A percentile compares a stretch with the other conserved stretches of the same genome.
These are phyloP conservation scores for Verticillium nonalfalfae DNA, from an alignment of 2,329 filamentous ascomycete genomes.

Conservation along the genomic window DNA sequence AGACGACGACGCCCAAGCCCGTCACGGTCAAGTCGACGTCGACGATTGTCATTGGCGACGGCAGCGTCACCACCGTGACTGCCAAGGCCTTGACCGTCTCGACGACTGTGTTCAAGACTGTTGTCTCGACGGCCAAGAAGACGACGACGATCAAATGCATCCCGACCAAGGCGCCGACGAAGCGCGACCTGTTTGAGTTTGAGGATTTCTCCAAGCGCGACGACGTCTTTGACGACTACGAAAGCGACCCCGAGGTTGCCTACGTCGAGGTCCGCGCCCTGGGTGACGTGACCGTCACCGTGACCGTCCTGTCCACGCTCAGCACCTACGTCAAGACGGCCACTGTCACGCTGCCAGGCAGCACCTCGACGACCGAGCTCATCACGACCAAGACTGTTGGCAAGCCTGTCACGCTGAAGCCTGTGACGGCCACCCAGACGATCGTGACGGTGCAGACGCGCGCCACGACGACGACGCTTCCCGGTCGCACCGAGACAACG, in stretches of 20 bases:
- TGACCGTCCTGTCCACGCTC: not conserved
- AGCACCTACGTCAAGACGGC: slow-evolving; percentile 15
- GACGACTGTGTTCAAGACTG: slow-evolving; percentile 3
- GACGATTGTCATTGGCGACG: not conserved
- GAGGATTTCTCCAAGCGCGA: too few relatives aligned
- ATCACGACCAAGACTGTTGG: not conserved
- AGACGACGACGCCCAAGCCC: slow-evolving; percentile 2
- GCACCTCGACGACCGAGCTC: slow-evolving; percentile 1
- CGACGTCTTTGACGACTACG: not conserved
- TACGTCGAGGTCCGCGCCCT: not conserved
- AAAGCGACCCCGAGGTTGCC: not conserved
- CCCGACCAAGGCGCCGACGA: not conserved
- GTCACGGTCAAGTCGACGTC: not conserved
- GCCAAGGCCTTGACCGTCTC: not conserved
- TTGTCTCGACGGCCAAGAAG: not conserved
- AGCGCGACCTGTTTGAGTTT: not conserved
- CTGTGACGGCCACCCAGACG: not conserved
- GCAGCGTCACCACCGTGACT: not conserved
- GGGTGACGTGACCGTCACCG: not conserved
- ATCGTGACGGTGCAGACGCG: not conserved
- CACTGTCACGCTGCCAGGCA: slow-evolving; percentile 5
- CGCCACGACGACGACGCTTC: slow-evolving; percentile 1
- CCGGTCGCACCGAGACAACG: not conserved
- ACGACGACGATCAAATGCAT: slow-evolving; percentile 2
- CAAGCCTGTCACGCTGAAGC: slow-evolving; percentile 5